phyloP scores from a whole-genome alignment of 345 rosid species.

The Laguncularia racemosa region DNA sequence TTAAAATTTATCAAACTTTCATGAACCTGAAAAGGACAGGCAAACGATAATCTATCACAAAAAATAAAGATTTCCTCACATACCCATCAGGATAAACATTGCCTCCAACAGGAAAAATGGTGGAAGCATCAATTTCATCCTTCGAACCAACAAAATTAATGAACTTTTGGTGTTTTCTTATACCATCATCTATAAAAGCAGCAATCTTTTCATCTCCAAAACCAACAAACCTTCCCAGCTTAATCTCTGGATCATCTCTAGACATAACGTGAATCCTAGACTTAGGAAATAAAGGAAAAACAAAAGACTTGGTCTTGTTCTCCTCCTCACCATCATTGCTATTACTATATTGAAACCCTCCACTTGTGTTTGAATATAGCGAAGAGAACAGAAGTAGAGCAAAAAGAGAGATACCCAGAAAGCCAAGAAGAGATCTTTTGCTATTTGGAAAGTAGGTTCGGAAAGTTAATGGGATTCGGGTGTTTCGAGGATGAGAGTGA shows the following conservation, averaged over 20 bases:
- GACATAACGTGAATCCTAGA: constrained; percentile 24
- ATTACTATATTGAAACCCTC: constrained; percentile 25
- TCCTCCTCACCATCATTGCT: constrained; percentile 24
- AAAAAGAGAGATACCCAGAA: constrained; percentile 49
- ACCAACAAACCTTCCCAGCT: constrained; percentile 40
- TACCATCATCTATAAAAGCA: constrained; percentile 18
- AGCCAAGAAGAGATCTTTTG: constrained; percentile 34
- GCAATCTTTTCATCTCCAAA: constrained; percentile 20
- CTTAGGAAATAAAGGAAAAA: constrained; percentile 71
- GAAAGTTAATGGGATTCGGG: constrained; percentile 23
- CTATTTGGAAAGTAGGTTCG: constrained; percentile 18
- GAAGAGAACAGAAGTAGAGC: constrained; percentile 41
- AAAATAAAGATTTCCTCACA: constrained; percentile 10
- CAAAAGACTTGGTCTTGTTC: constrained; percentile 41
- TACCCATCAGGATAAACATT: constrained; percentile 89
- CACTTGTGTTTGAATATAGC: constrained; percentile 27
- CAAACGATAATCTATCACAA: too few relatives aligned
- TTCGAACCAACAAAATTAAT: constrained; percentile 25
- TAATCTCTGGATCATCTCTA: constrained; percentile 34
- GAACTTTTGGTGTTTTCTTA: constrained; percentile 22
- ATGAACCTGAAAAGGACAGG: too few relatives aligned
- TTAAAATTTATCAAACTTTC: too few relatives aligned
- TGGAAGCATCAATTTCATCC: constrained; percentile 40
- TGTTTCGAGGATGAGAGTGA: constrained; percentile 15
- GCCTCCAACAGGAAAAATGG: constrained; percentile 63